phyloP scores from a whole-genome alignment of 495 filamentous ascomycete species.

The Astrocystis sublimbata region DNA sequence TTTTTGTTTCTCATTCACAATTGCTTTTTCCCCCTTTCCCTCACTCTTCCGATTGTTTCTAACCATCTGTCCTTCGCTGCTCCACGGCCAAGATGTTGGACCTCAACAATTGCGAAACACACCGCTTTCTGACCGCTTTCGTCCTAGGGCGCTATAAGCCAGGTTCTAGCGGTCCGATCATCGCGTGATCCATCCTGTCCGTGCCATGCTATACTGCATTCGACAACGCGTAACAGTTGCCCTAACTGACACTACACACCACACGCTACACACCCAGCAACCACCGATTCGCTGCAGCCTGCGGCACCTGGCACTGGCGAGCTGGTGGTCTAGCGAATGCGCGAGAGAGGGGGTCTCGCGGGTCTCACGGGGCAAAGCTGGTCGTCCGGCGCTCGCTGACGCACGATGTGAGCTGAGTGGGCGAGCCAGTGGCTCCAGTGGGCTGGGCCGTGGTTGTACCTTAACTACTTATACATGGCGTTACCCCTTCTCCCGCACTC shows the following conservation, averaged over 20 bases:
- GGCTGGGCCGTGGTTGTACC: no score
- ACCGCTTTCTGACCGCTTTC: conserved; percentile 15
- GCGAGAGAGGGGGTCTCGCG: not conserved
- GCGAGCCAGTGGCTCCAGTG: not conserved
- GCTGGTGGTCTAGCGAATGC: not conserved
- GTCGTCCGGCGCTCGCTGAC: not conserved
- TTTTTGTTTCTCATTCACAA: not conserved
- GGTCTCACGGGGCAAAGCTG: not conserved
- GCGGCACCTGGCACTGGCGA: not conserved
- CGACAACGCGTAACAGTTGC: conserved; percentile 11
- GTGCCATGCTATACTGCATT: conserved; percentile 3
- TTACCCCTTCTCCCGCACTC: not conserved
- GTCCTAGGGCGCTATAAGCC: not conserved
- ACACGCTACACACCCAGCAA: not conserved
- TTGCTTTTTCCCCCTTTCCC: not conserved
- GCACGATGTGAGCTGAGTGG: not conserved
- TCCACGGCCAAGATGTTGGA: not conserved
- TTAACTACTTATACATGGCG: no score
- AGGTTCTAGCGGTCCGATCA: conserved; percentile 1
- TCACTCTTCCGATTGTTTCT: not conserved
- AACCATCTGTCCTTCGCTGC: no score
- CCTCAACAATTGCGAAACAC: conserved; percentile 17
- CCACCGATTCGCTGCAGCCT: not conserved
- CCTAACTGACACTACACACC: not conserved
- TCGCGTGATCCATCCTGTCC: not conserved